Percentiles rank a stretch among this genome's conserved stretches.
Evolutionary conservation across 192 early-diverging fungal species (phyloP).

Genomic region (Linnemannia elongata): DNA sequence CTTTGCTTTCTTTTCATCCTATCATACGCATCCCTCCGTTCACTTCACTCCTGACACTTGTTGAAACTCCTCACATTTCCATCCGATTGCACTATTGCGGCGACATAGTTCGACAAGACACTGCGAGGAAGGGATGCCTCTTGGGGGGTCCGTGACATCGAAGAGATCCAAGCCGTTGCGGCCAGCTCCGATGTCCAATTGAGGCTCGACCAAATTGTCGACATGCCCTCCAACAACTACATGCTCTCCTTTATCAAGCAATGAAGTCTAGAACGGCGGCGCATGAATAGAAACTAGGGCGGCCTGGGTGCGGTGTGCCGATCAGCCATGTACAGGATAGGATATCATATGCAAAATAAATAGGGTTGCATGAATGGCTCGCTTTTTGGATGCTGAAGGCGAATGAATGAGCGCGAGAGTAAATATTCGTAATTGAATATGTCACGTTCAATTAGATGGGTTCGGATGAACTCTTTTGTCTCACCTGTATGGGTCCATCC

Average conservation of each 20-base stretch:
- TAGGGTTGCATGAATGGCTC: too few relatives aligned
- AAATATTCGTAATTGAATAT: conserved; percentile 5
- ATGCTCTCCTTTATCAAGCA: conserved; percentile 36
- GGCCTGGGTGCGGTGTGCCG: not conserved
- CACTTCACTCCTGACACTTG: not conserved
- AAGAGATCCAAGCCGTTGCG: conserved; percentile 32
- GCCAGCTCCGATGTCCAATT: conserved; percentile 22
- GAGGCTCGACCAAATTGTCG: conserved; percentile 22
- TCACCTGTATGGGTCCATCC: too few relatives aligned
- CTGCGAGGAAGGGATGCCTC: conserved; percentile 38
- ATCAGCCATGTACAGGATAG: not conserved
- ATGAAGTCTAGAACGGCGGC: not conserved
- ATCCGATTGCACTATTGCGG: not conserved
- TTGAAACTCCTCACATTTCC: not conserved
- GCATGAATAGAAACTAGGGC: not conserved
- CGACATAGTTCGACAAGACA: conserved; percentile 32
- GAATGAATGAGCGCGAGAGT: not conserved
- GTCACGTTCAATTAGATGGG: too few relatives aligned
- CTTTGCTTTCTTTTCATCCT: not conserved
- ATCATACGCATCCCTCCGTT: too few relatives aligned
- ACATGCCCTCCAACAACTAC: conserved; percentile 53
- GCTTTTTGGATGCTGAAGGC: too few relatives aligned
- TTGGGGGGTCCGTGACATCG: conserved; percentile 55
- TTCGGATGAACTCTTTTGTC: too few relatives aligned
- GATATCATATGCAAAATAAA: too few relatives aligned